Percentiles rank a stretch among this genome's conserved stretches.
Evolutionary conservation across 1,139 yeast genomes (phyloP).

Genomic region (Taiozyma sp.): DNA sequence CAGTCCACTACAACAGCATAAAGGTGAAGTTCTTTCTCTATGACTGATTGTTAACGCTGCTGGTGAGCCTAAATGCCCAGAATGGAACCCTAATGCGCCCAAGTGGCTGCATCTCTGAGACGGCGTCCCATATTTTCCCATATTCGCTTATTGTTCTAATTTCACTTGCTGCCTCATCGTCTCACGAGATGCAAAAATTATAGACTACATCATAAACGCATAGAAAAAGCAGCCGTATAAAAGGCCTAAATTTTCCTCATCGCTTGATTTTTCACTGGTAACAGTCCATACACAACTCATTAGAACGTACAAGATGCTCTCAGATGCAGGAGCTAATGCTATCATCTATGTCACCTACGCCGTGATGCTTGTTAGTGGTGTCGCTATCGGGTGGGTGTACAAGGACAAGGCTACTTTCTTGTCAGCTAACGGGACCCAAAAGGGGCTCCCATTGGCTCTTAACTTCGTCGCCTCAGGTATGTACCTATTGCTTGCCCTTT

Average conservation of each 20-base stretch:
- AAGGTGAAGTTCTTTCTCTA: neutral
- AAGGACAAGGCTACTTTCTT: slow-evolving; percentile 50
- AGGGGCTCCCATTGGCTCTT: slow-evolving; percentile 75
- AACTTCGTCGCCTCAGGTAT: slow-evolving; percentile 87
- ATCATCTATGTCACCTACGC: slow-evolving; percentile 74
- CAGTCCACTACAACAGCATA: neutral
- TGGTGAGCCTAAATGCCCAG: neutral
- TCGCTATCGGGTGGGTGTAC: slow-evolving; percentile 51
- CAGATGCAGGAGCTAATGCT: slow-evolving; percentile 62
- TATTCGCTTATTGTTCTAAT: neutral
- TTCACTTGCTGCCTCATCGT: neutral
- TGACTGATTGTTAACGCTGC: neutral
- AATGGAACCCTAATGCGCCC: neutral
- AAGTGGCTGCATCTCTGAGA: neutral
- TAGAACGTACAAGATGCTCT: slow-evolving; percentile 24
- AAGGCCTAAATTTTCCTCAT: neutral
- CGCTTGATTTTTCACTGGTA: neutral
- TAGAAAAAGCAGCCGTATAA: slow-evolving; percentile 1
- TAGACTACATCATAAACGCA: neutral
- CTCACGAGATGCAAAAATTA: neutral
- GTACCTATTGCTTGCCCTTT: slow-evolving; percentile 30
- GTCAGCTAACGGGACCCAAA: slow-evolving; percentile 75
- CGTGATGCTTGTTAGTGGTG: slow-evolving; percentile 55
- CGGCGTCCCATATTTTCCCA: neutral
- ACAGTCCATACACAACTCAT: neutral